phyloP scores from a whole-genome alignment of 177 flowering plant genomes.

The Vitis hybrid region DNA sequence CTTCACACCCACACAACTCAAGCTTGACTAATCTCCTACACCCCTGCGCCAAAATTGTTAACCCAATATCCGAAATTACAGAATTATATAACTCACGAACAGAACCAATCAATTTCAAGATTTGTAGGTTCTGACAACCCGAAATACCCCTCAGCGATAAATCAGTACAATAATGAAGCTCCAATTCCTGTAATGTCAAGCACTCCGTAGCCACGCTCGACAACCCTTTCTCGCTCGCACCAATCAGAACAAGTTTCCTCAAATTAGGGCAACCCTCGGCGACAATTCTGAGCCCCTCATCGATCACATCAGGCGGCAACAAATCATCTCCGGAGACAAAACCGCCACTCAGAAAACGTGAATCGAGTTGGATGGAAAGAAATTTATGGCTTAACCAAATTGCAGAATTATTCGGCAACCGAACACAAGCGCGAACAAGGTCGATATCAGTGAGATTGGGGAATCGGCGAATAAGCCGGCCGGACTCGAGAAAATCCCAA shows the following conservation, averaged over 20 bases:
- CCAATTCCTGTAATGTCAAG: slow-evolving; percentile 71
- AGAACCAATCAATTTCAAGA: slow-evolving; percentile 60
- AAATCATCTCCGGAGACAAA: slow-evolving; percentile 29
- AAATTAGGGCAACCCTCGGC: slow-evolving; percentile 72
- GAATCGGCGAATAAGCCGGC: slow-evolving; percentile 54
- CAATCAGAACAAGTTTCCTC: slow-evolving; percentile 56
- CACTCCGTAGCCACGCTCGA: slow-evolving; percentile 66
- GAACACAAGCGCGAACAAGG: slow-evolving; percentile 30
- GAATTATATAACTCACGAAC: slow-evolving; percentile 57
- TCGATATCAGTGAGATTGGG: slow-evolving; percentile 53
- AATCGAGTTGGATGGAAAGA: slow-evolving; percentile 24
- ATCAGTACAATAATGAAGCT: slow-evolving; percentile 74
- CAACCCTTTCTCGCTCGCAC: slow-evolving; percentile 60
- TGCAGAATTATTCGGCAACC: slow-evolving; percentile 18
- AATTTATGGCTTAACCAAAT: slow-evolving; percentile 27
- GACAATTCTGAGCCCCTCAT: slow-evolving; percentile 52
- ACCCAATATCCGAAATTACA: slow-evolving; percentile 74
- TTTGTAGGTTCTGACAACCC: slow-evolving; percentile 68
- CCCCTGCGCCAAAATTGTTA: slow-evolving; percentile 88
- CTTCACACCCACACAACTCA: slow-evolving; percentile 87
- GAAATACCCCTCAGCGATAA: slow-evolving; percentile 54
- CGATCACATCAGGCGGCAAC: slow-evolving; percentile 42
- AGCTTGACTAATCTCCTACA: slow-evolving; percentile 81
- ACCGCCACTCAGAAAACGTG: slow-evolving; percentile 8
- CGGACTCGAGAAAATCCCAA: slow-evolving; percentile 63